Evolutionary conservation across 352 stramenopile species (phyloP).

Genomic region (Halophytophthora batemanensis): DNA sequence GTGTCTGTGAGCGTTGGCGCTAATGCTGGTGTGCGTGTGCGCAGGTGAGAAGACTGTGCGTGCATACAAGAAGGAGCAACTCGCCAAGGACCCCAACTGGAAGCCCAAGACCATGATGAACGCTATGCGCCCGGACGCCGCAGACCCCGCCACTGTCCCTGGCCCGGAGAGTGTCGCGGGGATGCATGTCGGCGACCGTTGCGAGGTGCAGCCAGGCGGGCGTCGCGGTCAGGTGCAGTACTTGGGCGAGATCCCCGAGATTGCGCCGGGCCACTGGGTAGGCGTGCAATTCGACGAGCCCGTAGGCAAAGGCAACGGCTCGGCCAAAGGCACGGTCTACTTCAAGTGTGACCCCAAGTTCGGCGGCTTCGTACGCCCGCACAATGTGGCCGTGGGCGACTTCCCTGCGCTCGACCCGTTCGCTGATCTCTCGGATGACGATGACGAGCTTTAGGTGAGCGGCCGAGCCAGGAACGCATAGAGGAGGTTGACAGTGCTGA

Average conservation of each 20-base stretch:
- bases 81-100: conserved; percentile 95
- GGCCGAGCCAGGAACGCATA: not conserved
- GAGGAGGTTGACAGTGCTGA: not conserved
- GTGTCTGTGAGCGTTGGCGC: not conserved
- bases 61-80: conserved; percentile 95
- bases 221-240: conserved; percentile 91
- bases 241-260: conserved; percentile 90
- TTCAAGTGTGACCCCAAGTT: conserved; percentile 92
- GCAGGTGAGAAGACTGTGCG: conserved; percentile 95
- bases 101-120: conserved; percentile 87
- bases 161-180: conserved; percentile 68
- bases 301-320: conserved; percentile 91
- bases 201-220: conserved; percentile 95
- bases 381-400: conserved; percentile 93
- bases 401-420: conserved; percentile 89
- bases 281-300: conserved; percentile 98
- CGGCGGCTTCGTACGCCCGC: conserved; percentile 93
- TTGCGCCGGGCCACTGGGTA: conserved; percentile 91
- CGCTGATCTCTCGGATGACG: conserved; percentile 62
- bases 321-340: conserved; percentile 89
- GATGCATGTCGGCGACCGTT: conserved; percentile 93
- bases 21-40: not conserved
- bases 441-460: conserved; percentile 67
- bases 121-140: conserved; percentile 13
- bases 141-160: conserved; percentile 39